Evolutionary conservation across 129 eudicot genomes (phyloP).

Genomic region (Glebionis coronaria): DNA sequence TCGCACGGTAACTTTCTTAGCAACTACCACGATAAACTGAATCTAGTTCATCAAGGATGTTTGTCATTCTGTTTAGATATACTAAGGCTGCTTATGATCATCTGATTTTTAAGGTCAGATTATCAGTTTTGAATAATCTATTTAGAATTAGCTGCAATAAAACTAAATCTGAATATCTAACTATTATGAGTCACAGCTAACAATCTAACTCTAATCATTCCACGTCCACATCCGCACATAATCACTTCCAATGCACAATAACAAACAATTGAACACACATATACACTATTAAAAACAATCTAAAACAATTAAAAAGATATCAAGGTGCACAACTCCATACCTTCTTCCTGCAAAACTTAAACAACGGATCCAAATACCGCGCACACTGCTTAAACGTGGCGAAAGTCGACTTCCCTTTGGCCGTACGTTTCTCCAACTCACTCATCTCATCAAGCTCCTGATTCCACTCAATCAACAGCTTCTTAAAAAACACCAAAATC

Average conservation of each 20-base stretch:
- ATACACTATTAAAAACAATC: not conserved
- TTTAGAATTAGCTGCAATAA: no score
- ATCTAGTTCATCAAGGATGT: not conserved
- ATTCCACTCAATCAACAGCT: constrained; percentile 93
- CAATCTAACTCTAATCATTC: no score
- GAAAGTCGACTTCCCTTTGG: constrained; percentile 85
- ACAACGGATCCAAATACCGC: constrained; percentile 80
- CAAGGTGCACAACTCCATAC: constrained; percentile 28
- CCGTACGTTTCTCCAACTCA: constrained; percentile 79
- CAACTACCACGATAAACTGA: not conserved
- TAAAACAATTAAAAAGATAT: not conserved
- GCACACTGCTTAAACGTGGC: constrained; percentile 98
- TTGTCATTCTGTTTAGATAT: no score
- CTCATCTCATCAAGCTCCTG: constrained; percentile 88
- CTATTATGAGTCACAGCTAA: no score
- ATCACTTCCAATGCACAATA: not conserved
- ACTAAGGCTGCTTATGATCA: no score
- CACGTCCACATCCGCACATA: no score
- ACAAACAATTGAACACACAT: not conserved
- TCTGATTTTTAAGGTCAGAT: no score
- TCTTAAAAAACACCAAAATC: constrained; percentile 92
- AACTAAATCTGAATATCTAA: no score
- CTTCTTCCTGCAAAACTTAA: constrained; percentile 97
- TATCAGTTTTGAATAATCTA: no score
- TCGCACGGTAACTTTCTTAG: not conserved